Percentiles rank a stretch among this genome's conserved stretches.
Conservation (phyloP, 139 green algal genomes). For the Edaphochlamys debaryana region DNA sequence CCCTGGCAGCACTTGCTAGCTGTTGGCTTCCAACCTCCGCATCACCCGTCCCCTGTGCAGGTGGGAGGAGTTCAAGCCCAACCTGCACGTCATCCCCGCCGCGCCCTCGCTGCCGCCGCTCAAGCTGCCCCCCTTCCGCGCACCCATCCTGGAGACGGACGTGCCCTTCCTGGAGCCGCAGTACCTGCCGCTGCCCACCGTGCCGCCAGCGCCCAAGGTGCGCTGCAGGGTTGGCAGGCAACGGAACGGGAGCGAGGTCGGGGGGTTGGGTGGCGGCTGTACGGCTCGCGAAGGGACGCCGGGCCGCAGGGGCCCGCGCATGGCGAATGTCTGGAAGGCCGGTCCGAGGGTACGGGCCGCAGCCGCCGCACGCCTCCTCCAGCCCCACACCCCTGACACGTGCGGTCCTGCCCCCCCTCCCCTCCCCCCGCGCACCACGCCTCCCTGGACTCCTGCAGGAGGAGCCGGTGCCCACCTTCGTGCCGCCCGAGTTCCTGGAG, state of each 20-base stretch:
- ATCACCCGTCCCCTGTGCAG: conserved; percentile 6
- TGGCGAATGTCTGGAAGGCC: too few species aligned
- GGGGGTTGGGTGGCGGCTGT: too few species aligned
- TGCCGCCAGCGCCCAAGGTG: conserved; percentile 32
- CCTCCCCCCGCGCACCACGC: too few species aligned
- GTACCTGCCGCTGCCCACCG: conserved; percentile 52
- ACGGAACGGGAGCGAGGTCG: not conserved
- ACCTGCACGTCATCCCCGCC: conserved; percentile 45
- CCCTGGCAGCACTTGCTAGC: too few species aligned
- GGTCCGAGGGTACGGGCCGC: too few species aligned
- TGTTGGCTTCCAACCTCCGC: too few species aligned
- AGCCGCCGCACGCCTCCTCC: too few species aligned
- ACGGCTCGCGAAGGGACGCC: too few species aligned
- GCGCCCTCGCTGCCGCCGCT: conserved; percentile 47
- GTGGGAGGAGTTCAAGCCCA: conserved; percentile 73
- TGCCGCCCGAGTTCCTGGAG: conserved; percentile 49
- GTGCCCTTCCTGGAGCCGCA: conserved; percentile 56
- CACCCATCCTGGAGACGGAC: conserved; percentile 50
- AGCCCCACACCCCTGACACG: too few species aligned
- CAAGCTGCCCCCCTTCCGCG: conserved; percentile 60
- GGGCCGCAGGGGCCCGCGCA: too few species aligned
- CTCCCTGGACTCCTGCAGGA: conserved; percentile 42
- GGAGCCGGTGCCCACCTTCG: conserved; percentile 45
- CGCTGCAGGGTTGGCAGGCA: not conserved
- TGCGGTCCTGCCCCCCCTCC: too few species aligned